phyloP scores from a whole-genome alignment of 164 flowering plant species.

The Aristolochia californica region DNA sequence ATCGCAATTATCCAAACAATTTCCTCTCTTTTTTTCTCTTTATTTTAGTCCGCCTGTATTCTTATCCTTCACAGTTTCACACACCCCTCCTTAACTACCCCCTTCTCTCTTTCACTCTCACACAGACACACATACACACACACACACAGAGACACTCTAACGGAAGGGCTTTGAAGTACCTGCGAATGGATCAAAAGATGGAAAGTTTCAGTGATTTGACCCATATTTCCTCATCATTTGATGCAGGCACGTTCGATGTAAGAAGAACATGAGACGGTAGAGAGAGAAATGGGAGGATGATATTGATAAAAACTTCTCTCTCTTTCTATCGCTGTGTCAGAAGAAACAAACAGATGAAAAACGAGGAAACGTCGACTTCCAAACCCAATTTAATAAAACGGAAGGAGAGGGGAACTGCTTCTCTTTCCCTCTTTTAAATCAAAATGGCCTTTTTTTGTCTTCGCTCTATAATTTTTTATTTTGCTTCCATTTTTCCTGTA shows the following conservation, averaged over 20 bases:
- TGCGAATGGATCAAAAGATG: slow-evolving; percentile 39
- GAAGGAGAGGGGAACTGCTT: not conserved
- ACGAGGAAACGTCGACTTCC: slow-evolving; percentile 90
- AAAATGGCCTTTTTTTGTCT: not conserved
- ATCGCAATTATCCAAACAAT: slow-evolving; percentile 32
- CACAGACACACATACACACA: no score
- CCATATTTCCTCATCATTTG: slow-evolving; percentile 49
- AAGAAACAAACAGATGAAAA: slow-evolving; percentile 54
- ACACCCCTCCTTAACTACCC: slow-evolving; percentile 2
- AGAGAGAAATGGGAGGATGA: slow-evolving; percentile 11
- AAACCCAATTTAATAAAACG: slow-evolving; percentile 8
- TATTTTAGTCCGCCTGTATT: not conserved
- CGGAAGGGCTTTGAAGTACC: slow-evolving; percentile 23
- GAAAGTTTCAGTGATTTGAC: slow-evolving; percentile 49
- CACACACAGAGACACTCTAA: not conserved
- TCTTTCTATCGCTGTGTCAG: not conserved
- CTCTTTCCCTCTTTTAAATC: not conserved
- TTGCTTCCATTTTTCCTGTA: not conserved
- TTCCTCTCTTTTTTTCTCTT: not conserved
- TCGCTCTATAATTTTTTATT: not conserved
- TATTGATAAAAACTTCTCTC: slow-evolving; percentile 5
- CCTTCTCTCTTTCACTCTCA: slow-evolving; percentile 7
- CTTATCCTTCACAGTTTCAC: slow-evolving; percentile 2
- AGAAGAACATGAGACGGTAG: slow-evolving; percentile 8
- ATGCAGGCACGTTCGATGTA: slow-evolving; percentile 23